Evolutionary conservation across 2,329 filamentous ascomycete species (phyloP), one percentile per base, ranked within the genome.

Genomic region (Aspergillus sp.): DNA sequence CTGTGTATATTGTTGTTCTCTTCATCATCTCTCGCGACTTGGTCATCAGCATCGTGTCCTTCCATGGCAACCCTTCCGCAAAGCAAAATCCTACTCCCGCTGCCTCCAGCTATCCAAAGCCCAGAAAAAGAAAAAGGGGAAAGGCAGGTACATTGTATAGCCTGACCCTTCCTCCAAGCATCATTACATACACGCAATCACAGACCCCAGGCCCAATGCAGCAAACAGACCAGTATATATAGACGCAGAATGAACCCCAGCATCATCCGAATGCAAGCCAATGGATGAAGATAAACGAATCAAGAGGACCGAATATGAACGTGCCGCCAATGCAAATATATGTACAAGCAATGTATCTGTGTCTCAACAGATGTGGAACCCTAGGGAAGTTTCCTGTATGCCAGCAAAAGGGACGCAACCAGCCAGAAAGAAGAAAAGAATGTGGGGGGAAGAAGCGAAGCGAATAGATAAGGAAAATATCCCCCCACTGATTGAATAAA

Each of bases 331-430:
- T 70, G 65, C 64, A 60, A 70, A 64, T 66, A 75, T 74, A 74
- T 74, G 68, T 74, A 74, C 71, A 75, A 67, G 64, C 61, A 68
- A 69, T 66, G 65, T 67, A 69, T 61, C 66, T 54, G 58, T 63
- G 55, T 62, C 51, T 59, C 23, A 55, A 55, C 39, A 47, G 39
- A 55, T n/a, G 30, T 39, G 41, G 23, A 55, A 47, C 41, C 52
- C 52, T 21, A 17, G 38, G 27, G 25, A 23, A 65, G 62, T 57
- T 62, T 50, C 54, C 58, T 63, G 57, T 62, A 62, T 65, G 62
- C 64, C 64, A 62, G 55, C 58, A 53, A 59, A 36, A 61, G 44
- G 61, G 21, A 60, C 61, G 57, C 59, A 63, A 61, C 17, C 32
- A 57, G 48, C 53, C 53, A 44, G 38, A 25, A 36, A 30, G 30